These are phyloP conservation scores for Yamadazyma paraphyllophila DNA, from an alignment of 805 yeast genomes.

Conservation along the genomic window DNA sequence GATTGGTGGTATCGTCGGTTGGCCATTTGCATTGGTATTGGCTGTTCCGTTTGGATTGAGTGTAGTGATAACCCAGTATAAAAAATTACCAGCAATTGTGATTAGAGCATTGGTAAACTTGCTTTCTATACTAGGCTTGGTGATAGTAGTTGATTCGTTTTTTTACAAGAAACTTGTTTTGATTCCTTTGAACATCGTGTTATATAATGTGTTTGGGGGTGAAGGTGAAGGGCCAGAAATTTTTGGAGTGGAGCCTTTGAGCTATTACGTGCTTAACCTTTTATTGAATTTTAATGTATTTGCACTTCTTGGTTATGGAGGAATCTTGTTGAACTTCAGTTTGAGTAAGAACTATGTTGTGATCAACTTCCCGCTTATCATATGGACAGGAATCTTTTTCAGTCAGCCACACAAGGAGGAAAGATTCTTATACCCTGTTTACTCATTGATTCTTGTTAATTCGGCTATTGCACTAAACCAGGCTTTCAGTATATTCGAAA, in stretches of 20 bases:
- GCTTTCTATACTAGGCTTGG: constrained; percentile 18
- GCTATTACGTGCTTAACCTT: constrained; percentile 68
- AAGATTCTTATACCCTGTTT: constrained; percentile 82
- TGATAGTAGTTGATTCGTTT: constrained; percentile 52
- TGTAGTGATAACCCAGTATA: constrained; percentile 5
- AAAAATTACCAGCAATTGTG: constrained; percentile 1
- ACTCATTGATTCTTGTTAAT: constrained; percentile 62
- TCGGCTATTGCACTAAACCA: constrained; percentile 42
- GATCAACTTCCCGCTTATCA: constrained; percentile 45
- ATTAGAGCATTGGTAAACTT: constrained; percentile 14
- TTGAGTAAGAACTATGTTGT: constrained; percentile 14
- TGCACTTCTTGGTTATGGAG: constrained; percentile 40
- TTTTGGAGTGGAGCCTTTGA: constrained; percentile 81
- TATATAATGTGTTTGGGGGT: constrained; percentile 72
- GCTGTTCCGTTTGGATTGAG: constrained; percentile 58
- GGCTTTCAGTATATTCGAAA: neutral
- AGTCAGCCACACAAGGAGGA: constrained; percentile 92
- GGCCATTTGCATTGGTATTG: constrained; percentile 82
- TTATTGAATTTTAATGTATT: constrained; percentile 70
- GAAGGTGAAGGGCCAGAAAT: constrained; percentile 83
- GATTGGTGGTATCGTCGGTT: constrained; percentile 79
- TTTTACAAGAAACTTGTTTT: constrained; percentile 60
- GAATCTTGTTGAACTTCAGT: constrained; percentile 24
- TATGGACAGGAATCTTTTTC: constrained; percentile 70
- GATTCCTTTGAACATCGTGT: constrained; percentile 79